Evolutionary conservation across 2,329 filamentous ascomycete species (phyloP), one percentile per base, ranked within the genome.

Genomic region (Aspergillus pseudoglaucus): DNA sequence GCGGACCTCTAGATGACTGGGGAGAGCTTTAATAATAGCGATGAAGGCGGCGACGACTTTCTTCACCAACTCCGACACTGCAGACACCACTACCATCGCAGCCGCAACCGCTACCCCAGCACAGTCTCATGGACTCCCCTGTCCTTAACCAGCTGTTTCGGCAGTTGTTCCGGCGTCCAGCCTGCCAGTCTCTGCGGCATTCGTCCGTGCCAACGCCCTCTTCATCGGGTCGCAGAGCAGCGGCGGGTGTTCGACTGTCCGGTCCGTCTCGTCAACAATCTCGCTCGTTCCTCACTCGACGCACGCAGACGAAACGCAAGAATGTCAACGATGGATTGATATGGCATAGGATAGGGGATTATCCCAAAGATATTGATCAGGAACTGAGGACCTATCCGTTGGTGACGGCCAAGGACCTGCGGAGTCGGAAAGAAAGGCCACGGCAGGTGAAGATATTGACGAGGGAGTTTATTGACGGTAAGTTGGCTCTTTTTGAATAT

Each of bases 381-480:
- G 90, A 97, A 68, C 90, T 90, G 66, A 79, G 82, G 52, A 78
- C 81, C 60, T 95, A 88, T 62, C 90, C 93, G 0, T 82, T 85
- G 64, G 86, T 98, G 43, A 95, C 90, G 7, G 81, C 89, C n/a
- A 78, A 85, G 55, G 84, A 89, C 52, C 73, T 98, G 56, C 83
- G 85, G 57, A 75, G 70, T 56, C 79, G 87, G 46, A 83, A 75
- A 46, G 85, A 95, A 64, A 77, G 93, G 61, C 93, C 93, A 40
- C 81, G 81, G 62, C 80, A 87, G 67, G 90, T 95, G 57, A 96
- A 95, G 80, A 98, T 98, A 93, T 74, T 96, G 62, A 87, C 94
- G 65, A 81, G 94, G 56, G 94, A 98, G 76, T 98, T 98, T 64
- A 93, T 98, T 64, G 93, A 98, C 68, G 90, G 87, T 90, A 64